Evolutionary conservation across 1,139 yeast species (phyloP).

Genomic region (Petasospora fabianii): DNA sequence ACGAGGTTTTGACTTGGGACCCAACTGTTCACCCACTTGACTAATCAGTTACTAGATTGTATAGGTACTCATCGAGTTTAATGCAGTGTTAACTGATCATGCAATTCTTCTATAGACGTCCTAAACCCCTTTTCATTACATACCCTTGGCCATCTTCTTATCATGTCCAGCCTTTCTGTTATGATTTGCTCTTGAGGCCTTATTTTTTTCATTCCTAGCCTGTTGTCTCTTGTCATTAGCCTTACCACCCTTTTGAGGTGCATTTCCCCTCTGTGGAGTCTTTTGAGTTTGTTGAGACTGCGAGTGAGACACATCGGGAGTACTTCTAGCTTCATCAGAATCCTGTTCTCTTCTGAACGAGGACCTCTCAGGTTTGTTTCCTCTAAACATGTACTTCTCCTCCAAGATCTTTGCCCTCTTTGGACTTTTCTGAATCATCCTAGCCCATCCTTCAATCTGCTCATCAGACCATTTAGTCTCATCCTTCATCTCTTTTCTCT

Average conservation of each 20-base stretch:
- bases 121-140: conserved; percentile 1
- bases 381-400: conserved; percentile 49
- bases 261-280: too few species aligned
- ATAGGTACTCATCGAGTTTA: neutral
- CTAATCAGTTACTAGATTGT: neutral
- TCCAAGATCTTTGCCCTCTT: conserved; percentile 57
- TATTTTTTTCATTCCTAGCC: conserved; percentile 51
- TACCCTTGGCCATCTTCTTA: conserved; percentile 42
- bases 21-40: neutral
- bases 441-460: conserved; percentile 91
- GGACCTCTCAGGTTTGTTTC: conserved; percentile 19
- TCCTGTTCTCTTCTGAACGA: conserved; percentile 5
- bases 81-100: neutral
- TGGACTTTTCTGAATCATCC: conserved; percentile 68
- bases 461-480: conserved; percentile 76
- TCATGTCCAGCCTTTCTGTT: conserved; percentile 60
- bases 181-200: conserved; percentile 58
- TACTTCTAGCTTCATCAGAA: neutral
- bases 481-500: conserved; percentile 49
- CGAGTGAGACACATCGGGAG: too few species aligned
- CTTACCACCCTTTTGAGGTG: neutral
- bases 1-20: conserved; percentile 14
- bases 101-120: neutral
- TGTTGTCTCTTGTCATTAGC: conserved; percentile 31
- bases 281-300: too few species aligned